Evolutionary conservation across 2,329 filamentous ascomycete genomes (phyloP).

Genomic region (Colletotrichum euphorbiae): DNA sequence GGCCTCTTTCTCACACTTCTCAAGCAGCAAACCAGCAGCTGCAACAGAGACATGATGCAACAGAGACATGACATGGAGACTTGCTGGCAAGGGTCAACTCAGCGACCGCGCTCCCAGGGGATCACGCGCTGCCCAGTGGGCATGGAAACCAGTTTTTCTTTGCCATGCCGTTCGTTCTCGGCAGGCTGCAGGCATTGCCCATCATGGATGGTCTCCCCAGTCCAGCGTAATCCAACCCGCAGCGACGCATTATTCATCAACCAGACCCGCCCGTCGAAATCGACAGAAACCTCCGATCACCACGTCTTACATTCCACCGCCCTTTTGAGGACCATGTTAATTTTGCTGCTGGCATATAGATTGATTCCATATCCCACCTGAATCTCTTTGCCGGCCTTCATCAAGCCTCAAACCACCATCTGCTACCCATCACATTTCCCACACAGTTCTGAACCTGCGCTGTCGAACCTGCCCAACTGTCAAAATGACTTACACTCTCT

Average conservation of each 20-base stretch:
- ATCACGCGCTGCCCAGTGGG: slow-evolving; percentile 2
- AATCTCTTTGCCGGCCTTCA: background rate
- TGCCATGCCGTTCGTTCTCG: background rate
- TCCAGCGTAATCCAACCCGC: slow-evolving; percentile 5
- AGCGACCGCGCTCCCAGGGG: too few relatives aligned
- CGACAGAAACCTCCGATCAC: slow-evolving; percentile 35
- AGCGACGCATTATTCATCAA: slow-evolving; percentile 33
- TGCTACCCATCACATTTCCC: background rate
- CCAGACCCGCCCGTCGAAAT: slow-evolving; percentile 37
- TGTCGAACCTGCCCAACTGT: background rate
- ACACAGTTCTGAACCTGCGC: background rate
- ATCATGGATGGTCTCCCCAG: background rate
- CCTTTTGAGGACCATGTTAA: slow-evolving; percentile 8
- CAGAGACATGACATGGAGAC: background rate
- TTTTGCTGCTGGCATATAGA: slow-evolving; percentile 18
- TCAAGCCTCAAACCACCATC: background rate
- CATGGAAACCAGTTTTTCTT: background rate
- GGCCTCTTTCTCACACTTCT: too few relatives aligned
- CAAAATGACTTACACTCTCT: slow-evolving; percentile 32
- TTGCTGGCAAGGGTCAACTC: background rate
- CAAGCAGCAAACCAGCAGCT: background rate
- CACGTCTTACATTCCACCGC: slow-evolving; percentile 30
- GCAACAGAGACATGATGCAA: too few relatives aligned
- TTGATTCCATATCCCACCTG: background rate
- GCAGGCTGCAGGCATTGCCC: background rate